A percentile compares a stretch with the other conserved stretches of the same genome.
Evolutionary conservation across 306 rosid species (phyloP).

Genomic region (Abrus pulchellus): DNA sequence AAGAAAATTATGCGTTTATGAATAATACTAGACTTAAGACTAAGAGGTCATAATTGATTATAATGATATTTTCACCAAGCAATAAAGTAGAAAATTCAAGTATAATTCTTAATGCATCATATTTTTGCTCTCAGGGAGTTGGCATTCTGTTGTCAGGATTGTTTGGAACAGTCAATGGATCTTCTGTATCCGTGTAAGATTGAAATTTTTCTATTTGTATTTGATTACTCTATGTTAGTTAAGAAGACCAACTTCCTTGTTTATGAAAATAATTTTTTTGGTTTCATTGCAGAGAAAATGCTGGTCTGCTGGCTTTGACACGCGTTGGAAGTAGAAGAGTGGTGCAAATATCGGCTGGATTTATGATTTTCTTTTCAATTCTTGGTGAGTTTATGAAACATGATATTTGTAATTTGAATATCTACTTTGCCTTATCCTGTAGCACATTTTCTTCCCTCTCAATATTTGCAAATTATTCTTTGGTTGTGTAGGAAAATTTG

Average conservation of each 20-base stretch:
- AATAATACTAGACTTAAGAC: constrained; percentile 5
- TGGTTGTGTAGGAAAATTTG: constrained; percentile 81
- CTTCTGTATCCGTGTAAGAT: constrained; percentile 95
- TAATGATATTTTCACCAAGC: constrained; percentile 12
- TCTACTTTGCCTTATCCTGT: neutral
- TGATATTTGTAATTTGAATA: neutral
- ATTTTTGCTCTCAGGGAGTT: constrained; percentile 76
- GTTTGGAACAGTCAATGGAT: constrained; percentile 91
- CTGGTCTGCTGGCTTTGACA: constrained; percentile 94
- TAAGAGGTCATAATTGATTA: constrained; percentile 3
- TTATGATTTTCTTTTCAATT: constrained; percentile 98
- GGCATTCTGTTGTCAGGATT: constrained; percentile 90
- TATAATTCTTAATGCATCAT: constrained; percentile 39
- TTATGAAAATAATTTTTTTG: constrained; percentile 45
- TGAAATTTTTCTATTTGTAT: constrained; percentile 39
- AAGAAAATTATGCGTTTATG: constrained; percentile 5
- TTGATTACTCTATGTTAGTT: constrained; percentile 1
- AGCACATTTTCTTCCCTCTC: neutral
- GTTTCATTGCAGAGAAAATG: constrained; percentile 77
- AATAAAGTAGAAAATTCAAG: constrained; percentile 25
- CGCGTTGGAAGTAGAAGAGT: constrained; percentile 98
- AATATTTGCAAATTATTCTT: constrained; percentile 21
- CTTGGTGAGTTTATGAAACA: constrained; percentile 69
- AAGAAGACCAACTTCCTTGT: constrained; percentile 36
- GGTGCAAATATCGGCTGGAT: constrained; percentile 97